These are phyloP conservation scores for Amanita rubescens DNA, from an alignment of 768 basidiomycete species.

Conservation along the genomic window DNA sequence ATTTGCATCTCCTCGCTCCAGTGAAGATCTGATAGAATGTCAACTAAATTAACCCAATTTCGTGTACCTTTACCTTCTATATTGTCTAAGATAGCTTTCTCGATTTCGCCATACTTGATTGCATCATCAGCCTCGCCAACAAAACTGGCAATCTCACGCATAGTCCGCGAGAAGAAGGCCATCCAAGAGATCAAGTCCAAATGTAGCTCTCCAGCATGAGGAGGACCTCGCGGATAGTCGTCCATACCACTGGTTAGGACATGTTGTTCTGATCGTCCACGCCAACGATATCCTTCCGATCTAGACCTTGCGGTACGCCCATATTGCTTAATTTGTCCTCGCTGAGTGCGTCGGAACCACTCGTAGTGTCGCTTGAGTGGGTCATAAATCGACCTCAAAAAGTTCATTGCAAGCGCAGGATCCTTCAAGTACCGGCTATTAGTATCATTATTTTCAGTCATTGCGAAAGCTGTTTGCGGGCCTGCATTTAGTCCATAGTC, in stretches of 20 bases:
- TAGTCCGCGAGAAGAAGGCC: constrained; percentile 91
- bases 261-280: constrained; percentile 79
- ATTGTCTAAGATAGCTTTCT: constrained; percentile 75
- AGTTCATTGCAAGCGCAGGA: constrained; percentile 55
- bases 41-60: not conserved
- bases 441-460: constrained; percentile 11
- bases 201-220: constrained; percentile 89
- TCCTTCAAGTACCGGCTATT: constrained; percentile 45
- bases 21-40: constrained; percentile 62
- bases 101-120: constrained; percentile 66
- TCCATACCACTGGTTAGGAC: constrained; percentile 95
- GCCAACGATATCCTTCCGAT: constrained; percentile 90
- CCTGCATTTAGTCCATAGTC: constrained; percentile 43
- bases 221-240: constrained; percentile 88
- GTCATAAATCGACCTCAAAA: constrained; percentile 73
- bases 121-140: constrained; percentile 83
- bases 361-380: constrained; percentile 88
- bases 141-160: constrained; percentile 84
- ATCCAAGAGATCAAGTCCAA: constrained; percentile 94
- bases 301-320: constrained; percentile 76
- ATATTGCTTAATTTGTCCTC: constrained; percentile 91
- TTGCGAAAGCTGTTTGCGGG: constrained; percentile 44
- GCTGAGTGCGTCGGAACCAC: constrained; percentile 93
- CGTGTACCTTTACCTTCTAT: constrained; percentile 58
- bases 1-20: constrained; percentile 87